Percentiles rank a stretch among this genome's conserved stretches.
Conservation (phyloP, 331 rosid species). For the Malus hybrid region DNA sequence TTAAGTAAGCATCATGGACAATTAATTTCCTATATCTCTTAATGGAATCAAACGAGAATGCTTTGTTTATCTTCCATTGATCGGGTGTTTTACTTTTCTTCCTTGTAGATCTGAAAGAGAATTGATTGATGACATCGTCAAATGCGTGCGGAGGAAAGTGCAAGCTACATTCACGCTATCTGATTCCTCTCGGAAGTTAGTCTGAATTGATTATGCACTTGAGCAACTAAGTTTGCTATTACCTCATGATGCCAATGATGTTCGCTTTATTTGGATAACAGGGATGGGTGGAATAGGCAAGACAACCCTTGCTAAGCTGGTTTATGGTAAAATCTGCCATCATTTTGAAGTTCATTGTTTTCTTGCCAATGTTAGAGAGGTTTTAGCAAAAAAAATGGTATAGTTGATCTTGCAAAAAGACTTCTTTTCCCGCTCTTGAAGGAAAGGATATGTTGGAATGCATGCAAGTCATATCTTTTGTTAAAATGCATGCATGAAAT, state of each 20-base stretch:
- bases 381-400: no score
- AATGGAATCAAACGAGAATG: background rate
- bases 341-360: no score
- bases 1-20: background rate
- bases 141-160: background rate
- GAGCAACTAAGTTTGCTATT: background rate
- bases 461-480: no score
- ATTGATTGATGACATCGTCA: background rate
- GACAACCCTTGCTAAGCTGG: no score
- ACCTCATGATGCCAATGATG: background rate
- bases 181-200: background rate
- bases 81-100: conserved; percentile 1
- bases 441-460: no score
- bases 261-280: no score
- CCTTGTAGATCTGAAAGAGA: background rate
- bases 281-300: no score
- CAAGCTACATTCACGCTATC: background rate
- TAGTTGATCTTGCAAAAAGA: no score
- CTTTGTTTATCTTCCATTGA: background rate
- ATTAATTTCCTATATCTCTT: background rate
- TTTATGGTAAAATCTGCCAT: no score
- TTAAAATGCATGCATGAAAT: no score
- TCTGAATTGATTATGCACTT: background rate
- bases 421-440: background rate
- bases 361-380: no score